These are phyloP conservation scores for Cupressus sempervirens DNA, from an alignment of 75 land plant species.

Conservation along the genomic window DNA sequence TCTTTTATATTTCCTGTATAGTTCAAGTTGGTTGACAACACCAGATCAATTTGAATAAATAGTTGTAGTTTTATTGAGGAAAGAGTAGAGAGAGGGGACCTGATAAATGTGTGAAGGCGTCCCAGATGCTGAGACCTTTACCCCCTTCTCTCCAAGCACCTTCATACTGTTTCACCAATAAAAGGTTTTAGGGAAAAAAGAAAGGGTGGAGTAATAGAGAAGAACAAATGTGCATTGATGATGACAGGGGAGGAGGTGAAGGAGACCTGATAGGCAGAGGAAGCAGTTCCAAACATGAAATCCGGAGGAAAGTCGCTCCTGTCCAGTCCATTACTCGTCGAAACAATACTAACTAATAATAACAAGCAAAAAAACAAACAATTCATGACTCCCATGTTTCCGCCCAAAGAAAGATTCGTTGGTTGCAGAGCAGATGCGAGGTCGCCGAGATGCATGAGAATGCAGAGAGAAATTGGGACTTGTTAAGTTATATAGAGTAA, in stretches of 20 bases:
- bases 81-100: slow-evolving; percentile 14
- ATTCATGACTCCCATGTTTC: neutral
- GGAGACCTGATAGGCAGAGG: neutral
- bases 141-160: slow-evolving; percentile 52
- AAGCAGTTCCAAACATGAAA: slow-evolving; percentile 1
- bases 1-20: slow-evolving; percentile 34
- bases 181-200: neutral
- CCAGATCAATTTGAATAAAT: too few relatives aligned
- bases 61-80: neutral
- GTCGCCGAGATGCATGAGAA: too few relatives aligned
- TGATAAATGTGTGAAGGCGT: slow-evolving; percentile 33
- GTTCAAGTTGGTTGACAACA: too few relatives aligned
- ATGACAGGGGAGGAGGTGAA: too few relatives aligned
- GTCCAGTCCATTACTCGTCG: neutral
- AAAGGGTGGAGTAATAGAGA: neutral
- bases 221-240: neutral
- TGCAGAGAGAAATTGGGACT: too few relatives aligned
- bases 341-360: neutral
- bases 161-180: slow-evolving; percentile 33
- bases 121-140: slow-evolving; percentile 22
- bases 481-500: too few relatives aligned
- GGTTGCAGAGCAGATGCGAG: too few relatives aligned
- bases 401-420: neutral
- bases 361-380: neutral
- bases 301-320: neutral